Conservation (phyloP, 176 grass and related monocot species). For the Puccinellia tenuiflora region DNA sequence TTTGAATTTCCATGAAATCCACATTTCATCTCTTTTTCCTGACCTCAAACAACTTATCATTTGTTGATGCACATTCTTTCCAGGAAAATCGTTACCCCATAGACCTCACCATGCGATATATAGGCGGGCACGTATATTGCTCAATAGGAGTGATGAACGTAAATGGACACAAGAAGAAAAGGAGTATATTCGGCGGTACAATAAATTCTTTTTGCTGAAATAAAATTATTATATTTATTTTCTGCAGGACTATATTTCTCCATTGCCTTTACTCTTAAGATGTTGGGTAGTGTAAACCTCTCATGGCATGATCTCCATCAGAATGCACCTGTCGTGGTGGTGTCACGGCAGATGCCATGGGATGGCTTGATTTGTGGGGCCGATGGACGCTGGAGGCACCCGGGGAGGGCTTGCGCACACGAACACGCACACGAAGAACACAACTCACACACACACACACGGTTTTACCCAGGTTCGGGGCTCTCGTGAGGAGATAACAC, state of each 20-base stretch:
- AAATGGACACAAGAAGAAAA: slow-evolving; percentile 68
- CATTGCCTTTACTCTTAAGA: neutral
- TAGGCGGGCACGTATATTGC: slow-evolving; percentile 39
- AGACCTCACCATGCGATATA: slow-evolving; percentile 35
- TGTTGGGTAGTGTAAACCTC: neutral
- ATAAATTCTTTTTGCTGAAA: neutral
- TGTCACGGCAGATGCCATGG: too few relatives aligned
- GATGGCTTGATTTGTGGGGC: too few relatives aligned
- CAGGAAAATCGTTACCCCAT: slow-evolving; percentile 61
- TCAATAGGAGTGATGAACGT: slow-evolving; percentile 35
- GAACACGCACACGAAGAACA: too few relatives aligned
- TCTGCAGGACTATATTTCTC: neutral
- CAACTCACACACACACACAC: too few relatives aligned
- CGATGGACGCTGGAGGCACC: too few relatives aligned
- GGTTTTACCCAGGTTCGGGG: too few relatives aligned
- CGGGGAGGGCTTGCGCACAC: too few relatives aligned
- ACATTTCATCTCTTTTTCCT: neutral
- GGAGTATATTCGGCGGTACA: slow-evolving; percentile 45
- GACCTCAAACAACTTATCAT: slow-evolving; percentile 7
- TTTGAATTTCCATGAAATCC: neutral
- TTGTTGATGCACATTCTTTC: slow-evolving; percentile 5
- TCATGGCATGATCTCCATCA: neutral
- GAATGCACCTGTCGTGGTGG: too few relatives aligned
- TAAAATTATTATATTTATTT: slow-evolving; percentile 9
- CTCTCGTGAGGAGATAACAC: too few relatives aligned